These are phyloP conservation scores for Parastagonospora avenae DNA, from an alignment of 2,329 filamentous ascomycete genomes.

Conservation along the genomic window DNA sequence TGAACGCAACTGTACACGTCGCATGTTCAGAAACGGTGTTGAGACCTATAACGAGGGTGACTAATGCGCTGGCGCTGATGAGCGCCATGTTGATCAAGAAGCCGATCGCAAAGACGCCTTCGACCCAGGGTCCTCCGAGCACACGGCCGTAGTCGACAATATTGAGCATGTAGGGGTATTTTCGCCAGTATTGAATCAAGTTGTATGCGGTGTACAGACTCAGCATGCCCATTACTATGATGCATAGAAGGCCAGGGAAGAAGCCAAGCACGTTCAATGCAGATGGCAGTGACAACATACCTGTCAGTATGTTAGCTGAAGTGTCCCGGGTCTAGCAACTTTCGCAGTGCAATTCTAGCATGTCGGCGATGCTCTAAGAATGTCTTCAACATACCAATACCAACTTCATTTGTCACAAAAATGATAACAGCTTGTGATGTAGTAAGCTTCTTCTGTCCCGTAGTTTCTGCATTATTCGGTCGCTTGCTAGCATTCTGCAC, in stretches of 20 bases:
- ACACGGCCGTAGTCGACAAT: conserved; percentile 37
- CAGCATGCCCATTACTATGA: conserved; percentile 31
- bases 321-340: too few species aligned
- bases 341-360: too few species aligned
- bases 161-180: conserved; percentile 36
- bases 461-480: conserved; percentile 5
- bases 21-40: conserved; percentile 35
- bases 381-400: conserved; percentile 18
- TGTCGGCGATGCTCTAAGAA: too few species aligned
- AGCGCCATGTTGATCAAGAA: conserved; percentile 38
- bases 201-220: conserved; percentile 37
- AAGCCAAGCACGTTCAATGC: conserved; percentile 33
- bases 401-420: conserved; percentile 37
- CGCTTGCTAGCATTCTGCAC: conserved; percentile 28
- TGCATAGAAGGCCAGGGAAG: conserved; percentile 31
- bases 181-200: conserved; percentile 37
- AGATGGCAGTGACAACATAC: conserved; percentile 30
- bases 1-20: conserved; percentile 35
- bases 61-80: conserved; percentile 31
- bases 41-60: conserved; percentile 35
- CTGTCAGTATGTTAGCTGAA: too few species aligned
- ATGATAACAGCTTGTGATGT: conserved; percentile 37
- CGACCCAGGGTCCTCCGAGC: conserved; percentile 31
- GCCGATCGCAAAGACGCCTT: conserved; percentile 30
- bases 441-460: conserved; percentile 24